Base-by-base conservation (phyloP, 2,329 filamentous ascomycete genomes). In the Phoma sp. region DNA sequence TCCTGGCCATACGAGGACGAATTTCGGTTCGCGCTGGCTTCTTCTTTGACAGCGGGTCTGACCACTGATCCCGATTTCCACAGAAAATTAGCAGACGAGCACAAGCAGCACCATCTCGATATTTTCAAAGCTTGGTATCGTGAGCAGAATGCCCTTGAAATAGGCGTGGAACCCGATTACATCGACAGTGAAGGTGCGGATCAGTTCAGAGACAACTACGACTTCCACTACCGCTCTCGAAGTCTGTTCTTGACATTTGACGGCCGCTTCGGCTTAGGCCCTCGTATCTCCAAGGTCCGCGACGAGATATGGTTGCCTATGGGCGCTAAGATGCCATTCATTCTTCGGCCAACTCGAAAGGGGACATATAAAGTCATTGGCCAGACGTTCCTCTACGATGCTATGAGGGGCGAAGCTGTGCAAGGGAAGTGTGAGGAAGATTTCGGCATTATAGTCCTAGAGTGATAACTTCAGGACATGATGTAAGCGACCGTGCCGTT, bases 291-390 rank as follows among this genome's bases (percentile, higher is more conserved):
- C 13, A 22, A 32, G 5, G 24, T 27, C 0, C 40, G 33, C 10
- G 55, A 60, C 38, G 35, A 63, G n/a, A 10, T 52, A 0, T 63
- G 60, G 55, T 18, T 63, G 6, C 51, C 46, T 1, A 32, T 54
- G 30, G 58, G 58, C 3, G n/a, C 52, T 1, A 57, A 41, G 10
- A 53, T 59, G 30, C 60, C 60, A 4, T 45, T 52, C 24, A 23
- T 61, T 1, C 27, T 63, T 4, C 42, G 60, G n/a, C 44, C 37
- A 1, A 8, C 38, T 7, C 14, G 25, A 9, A 42, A 47, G 1
- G 49, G 45, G 1, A 41, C 8, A 10, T 54, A 53, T 45, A 50
- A 37, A 32, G 11, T 59, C 0, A 10, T 63, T 9, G 55, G 60
- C 4, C 45, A 55, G 36, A 35, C 41, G 1, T 63, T 47, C 47